Conservation (phyloP, 1,139 yeast genomes). For the Debaryomyces subglobosus region DNA sequence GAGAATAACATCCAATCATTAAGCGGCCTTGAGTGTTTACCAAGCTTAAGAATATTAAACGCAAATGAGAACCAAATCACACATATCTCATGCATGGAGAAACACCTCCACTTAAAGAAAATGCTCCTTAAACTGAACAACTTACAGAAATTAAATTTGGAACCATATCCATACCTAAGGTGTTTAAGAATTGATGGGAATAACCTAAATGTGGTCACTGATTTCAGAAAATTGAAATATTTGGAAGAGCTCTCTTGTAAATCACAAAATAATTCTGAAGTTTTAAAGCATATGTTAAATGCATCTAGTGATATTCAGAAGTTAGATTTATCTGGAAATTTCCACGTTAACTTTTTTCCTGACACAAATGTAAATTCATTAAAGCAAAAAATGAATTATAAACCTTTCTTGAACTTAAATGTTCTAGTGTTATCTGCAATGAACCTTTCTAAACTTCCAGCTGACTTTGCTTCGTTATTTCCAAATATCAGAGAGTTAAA, state of each 20-base stretch:
- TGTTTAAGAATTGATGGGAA: slow-evolving; percentile 53
- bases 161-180: slow-evolving; percentile 40
- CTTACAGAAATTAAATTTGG: slow-evolving; percentile 34
- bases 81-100: slow-evolving; percentile 23
- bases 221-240: slow-evolving; percentile 33
- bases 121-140: slow-evolving; percentile 46
- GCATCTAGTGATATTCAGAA: slow-evolving; percentile 24
- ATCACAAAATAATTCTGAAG: slow-evolving; percentile 28
- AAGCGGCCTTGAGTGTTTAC: slow-evolving; percentile 37
- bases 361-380: background rate
- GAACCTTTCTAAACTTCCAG: slow-evolving; percentile 41
- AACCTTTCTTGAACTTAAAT: slow-evolving; percentile 41
- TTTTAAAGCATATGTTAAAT: slow-evolving; percentile 23
- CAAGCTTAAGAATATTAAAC: slow-evolving; percentile 42
- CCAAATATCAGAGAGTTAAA: slow-evolving; percentile 54
- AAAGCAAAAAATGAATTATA: slow-evolving; percentile 1
- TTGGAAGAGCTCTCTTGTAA: slow-evolving; percentile 49
- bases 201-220: slow-evolving; percentile 26
- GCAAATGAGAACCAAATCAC: slow-evolving; percentile 45
- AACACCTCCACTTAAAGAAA: slow-evolving; percentile 43
- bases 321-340: slow-evolving; percentile 47
- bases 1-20: slow-evolving; percentile 42
- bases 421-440: slow-evolving; percentile 48
- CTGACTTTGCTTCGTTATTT: slow-evolving; percentile 36
- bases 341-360: slow-evolving; percentile 11